Conservation (phyloP, 805 yeast genomes). For the Clavispora vitiphila region DNA sequence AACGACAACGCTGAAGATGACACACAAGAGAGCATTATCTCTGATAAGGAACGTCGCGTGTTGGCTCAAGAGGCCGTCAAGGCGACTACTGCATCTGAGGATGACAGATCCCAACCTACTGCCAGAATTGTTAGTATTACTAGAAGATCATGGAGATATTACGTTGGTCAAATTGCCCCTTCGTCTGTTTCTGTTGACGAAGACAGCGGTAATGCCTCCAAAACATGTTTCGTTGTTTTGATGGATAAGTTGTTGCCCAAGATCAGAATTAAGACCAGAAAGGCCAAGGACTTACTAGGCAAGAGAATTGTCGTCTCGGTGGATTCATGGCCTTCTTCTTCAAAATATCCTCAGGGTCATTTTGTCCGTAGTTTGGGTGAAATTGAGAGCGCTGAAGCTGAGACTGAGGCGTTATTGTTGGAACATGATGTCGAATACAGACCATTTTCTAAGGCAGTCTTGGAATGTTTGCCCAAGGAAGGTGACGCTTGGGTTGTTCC, state of each 20-base stretch:
- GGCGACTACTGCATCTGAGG: constrained; percentile 44
- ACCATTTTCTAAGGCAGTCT: constrained; percentile 88
- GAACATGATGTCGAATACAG: constrained; percentile 97
- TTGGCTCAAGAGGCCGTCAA: constrained; percentile 72
- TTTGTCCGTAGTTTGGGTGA: constrained; percentile 86
- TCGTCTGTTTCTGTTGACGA: constrained; percentile 56
- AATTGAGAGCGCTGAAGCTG: constrained; percentile 89
- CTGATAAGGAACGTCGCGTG: constrained; percentile 66
- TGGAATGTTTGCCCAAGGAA: constrained; percentile 87
- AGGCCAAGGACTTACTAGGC: constrained; percentile 76
- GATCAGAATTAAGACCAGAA: constrained; percentile 80
- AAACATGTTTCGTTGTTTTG: constrained; percentile 75
- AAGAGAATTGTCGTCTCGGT: constrained; percentile 88
- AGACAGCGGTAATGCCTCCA: constrained; percentile 57
- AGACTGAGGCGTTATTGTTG: constrained; percentile 86
- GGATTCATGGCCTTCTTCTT: constrained; percentile 85
- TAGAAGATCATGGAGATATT: constrained; percentile 91
- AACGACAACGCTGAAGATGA: constrained; percentile 58
- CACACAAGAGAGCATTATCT: constrained; percentile 44
- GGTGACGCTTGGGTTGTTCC: constrained; percentile 95
- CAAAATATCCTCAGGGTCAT: constrained; percentile 91
- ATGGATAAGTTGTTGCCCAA: constrained; percentile 89
- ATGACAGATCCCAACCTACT: constrained; percentile 72
- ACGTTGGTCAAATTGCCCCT: constrained; percentile 89
- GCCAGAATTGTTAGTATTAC: constrained; percentile 85